Conservation (phyloP, 371 early-diverging fungal genomes). For the Syncephalastrum racemosum region DNA sequence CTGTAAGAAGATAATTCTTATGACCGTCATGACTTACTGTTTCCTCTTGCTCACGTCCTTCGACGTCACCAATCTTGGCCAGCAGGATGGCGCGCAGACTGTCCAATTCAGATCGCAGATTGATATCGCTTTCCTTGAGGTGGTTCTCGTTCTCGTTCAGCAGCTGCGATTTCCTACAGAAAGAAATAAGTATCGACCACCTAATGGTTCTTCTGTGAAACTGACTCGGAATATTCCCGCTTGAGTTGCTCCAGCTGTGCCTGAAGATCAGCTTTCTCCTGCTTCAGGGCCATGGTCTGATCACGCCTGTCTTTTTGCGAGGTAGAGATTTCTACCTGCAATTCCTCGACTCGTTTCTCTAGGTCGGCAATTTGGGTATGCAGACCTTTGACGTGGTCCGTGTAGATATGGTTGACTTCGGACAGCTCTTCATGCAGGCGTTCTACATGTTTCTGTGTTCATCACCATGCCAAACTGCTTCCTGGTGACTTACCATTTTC, state of each 20-base stretch:
- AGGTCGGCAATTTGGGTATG: constrained; percentile 53
- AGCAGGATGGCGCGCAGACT: constrained; percentile 43
- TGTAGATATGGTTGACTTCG: constrained; percentile 54
- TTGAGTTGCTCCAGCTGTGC: constrained; percentile 27
- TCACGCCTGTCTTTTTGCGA: constrained; percentile 29
- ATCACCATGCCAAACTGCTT: constrained; percentile 2
- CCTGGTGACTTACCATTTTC: constrained; percentile 52
- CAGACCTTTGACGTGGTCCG: constrained; percentile 50
- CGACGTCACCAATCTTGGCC: constrained; percentile 39
- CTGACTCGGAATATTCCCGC: constrained; percentile 33
- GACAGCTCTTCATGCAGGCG: constrained; percentile 50
- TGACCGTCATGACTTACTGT: not conserved
- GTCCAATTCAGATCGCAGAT: constrained; percentile 38
- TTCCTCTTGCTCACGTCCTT: constrained; percentile 12
- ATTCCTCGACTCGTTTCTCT: constrained; percentile 54
- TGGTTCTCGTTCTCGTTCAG: constrained; percentile 31
- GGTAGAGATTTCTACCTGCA: constrained; percentile 43
- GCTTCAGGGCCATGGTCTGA: constrained; percentile 19
- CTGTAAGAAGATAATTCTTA: not conserved
- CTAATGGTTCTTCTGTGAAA: not conserved
- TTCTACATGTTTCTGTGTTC: constrained; percentile 26
- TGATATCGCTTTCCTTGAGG: constrained; percentile 28
- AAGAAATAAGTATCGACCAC: not conserved
- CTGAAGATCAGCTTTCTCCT: constrained; percentile 28
- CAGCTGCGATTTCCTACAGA: constrained; percentile 29